Percentiles rank a stretch among this genome's conserved stretches.
These are phyloP conservation scores for Suillus variegatus DNA, from an alignment of 768 basidiomycete genomes.

Conservation along the genomic window DNA sequence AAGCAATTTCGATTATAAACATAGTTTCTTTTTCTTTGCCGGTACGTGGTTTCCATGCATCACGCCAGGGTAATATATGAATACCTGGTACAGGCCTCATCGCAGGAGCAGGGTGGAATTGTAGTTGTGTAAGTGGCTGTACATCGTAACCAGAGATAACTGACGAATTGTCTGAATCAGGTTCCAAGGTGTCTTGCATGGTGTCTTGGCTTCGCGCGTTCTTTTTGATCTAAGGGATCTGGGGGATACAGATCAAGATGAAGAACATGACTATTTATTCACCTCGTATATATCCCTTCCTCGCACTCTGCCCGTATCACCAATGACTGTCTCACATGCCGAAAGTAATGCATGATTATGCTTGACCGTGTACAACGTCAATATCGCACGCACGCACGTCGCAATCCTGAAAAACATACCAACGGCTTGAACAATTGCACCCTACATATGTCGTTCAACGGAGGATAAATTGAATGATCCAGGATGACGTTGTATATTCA, in stretches of 20 bases:
- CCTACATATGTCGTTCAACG: background rate
- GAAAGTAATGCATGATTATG: conserved; percentile 3
- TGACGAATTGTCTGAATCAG: background rate
- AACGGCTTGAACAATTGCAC: background rate
- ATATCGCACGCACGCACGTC: background rate
- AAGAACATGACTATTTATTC: background rate
- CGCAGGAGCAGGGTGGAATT: conserved; percentile 8
- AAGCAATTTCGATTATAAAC: conserved; percentile 9
- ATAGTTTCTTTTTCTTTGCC: conserved; percentile 12
- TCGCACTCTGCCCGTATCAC: background rate
- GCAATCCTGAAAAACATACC: background rate
- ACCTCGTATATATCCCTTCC: background rate
- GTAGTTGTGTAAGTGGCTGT: conserved; percentile 11
- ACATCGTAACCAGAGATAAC: background rate
- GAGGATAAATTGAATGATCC: background rate
- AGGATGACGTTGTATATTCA: background rate
- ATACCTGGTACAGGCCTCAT: background rate
- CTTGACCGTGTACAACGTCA: background rate
- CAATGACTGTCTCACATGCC: background rate
- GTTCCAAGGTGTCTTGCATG: conserved; percentile 14
- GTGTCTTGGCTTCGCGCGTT: conserved; percentile 16
- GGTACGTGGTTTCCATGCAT: conserved; percentile 2
- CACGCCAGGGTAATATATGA: background rate
- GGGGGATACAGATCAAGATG: background rate
- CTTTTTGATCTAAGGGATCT: conserved; percentile 10